These are phyloP conservation scores for Dryas drummondii DNA, from an alignment of 306 rosid species.

Conservation along the genomic window DNA sequence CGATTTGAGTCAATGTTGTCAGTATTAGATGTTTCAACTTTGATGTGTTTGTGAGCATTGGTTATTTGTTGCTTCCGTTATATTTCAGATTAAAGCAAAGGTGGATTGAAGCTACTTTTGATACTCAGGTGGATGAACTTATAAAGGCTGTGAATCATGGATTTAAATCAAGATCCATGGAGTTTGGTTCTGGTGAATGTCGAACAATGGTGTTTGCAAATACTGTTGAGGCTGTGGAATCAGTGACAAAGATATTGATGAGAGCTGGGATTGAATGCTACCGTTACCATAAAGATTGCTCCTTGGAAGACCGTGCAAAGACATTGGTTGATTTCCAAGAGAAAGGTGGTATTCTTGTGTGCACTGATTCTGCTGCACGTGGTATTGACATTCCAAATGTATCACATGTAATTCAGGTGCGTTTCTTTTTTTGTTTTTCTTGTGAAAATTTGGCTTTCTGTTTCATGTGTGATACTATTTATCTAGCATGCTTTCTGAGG, in stretches of 20 bases:
- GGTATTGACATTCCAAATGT: conserved; percentile 91
- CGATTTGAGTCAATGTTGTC: neutral
- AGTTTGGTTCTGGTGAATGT: conserved; percentile 38
- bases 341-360: conserved; percentile 91
- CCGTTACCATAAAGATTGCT: conserved; percentile 75
- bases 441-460: neutral
- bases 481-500: neutral
- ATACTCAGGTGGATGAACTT: conserved; percentile 84
- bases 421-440: conserved; percentile 16
- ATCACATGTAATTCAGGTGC: conserved; percentile 88
- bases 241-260: conserved; percentile 67
- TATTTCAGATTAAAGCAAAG: conserved; percentile 74
- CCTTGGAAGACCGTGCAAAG: conserved; percentile 83
- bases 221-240: conserved; percentile 92
- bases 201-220: conserved; percentile 91
- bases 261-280: conserved; percentile 66
- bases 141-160: conserved; percentile 64
- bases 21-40: neutral
- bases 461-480: neutral
- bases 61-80: conserved; percentile 11
- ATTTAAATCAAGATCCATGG: conserved; percentile 42
- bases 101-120: conserved; percentile 81
- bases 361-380: conserved; percentile 97
- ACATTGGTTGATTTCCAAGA: conserved; percentile 65
- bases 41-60: conserved; percentile 5